Conservation (phyloP, 129 eudicot genomes). For the Deinandra increscens region DNA sequence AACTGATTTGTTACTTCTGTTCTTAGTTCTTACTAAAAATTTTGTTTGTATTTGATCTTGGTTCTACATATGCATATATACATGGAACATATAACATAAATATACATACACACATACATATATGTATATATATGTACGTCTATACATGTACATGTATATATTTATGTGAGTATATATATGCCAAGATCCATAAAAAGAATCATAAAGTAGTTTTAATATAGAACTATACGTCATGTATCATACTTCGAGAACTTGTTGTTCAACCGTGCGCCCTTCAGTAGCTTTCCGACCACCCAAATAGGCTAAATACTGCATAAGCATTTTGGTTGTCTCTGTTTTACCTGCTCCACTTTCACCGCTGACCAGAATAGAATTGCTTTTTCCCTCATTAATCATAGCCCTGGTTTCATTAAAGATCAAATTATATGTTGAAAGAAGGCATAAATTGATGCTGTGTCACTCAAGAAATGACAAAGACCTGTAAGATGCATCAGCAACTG, state of each 20-base stretch:
- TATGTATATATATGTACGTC: background rate
- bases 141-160: background rate
- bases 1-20: background rate
- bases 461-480: slow-evolving; percentile 46
- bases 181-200: slow-evolving; percentile 11
- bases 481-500: slow-evolving; percentile 95
- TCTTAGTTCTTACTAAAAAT: background rate
- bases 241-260: slow-evolving; percentile 99
- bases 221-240: slow-evolving; percentile 47
- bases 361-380: slow-evolving; percentile 93
- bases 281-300: slow-evolving; percentile 94
- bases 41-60: background rate
- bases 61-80: background rate
- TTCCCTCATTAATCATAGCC: slow-evolving; percentile 94
- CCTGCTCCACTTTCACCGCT: slow-evolving; percentile 99
- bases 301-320: slow-evolving; percentile 97
- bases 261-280: slow-evolving; percentile 99
- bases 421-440: background rate
- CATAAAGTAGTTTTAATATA: slow-evolving; percentile 24
- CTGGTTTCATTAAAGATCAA: slow-evolving; percentile 37
- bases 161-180: slow-evolving; percentile 2
- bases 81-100: background rate
- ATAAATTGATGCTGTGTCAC: background rate
- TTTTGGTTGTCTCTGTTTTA: slow-evolving; percentile 98
- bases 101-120: too few species aligned